Evolutionary conservation across 495 filamentous ascomycete species (phyloP), one percentile per base, ranked within the genome.

Genomic region (Terfezia boudieri): DNA sequence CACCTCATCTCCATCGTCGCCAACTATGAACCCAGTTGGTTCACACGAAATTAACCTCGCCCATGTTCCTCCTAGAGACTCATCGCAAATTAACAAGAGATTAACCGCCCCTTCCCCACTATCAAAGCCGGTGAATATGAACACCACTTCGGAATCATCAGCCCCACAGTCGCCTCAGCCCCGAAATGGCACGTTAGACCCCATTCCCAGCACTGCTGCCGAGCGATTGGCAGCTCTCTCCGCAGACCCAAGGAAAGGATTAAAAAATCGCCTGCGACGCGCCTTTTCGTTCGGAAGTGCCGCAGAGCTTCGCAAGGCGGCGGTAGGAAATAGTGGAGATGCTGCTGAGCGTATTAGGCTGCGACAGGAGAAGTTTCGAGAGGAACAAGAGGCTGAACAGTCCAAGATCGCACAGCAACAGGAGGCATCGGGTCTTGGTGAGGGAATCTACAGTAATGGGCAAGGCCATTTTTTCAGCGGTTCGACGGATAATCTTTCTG

Each of bases 211-310:
- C 55, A 76, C 83, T 48, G 88, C 87, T 10, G 79, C 83, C 2
- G 77, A 83, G 62, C 84, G 87, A 50, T 73, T 94, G 41, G 76
- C 82, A 9, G 86, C 86, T 9, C 69, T 96, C 37, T 83, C 77
- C 50, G 84, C 89, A 59, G 80, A 80, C 17, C 62, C 61, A 7
- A 64, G 59, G 55, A 65, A 65, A 50, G 85, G 79, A 54, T 89
- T 94, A 69, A 92, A 92, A 55, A 87, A 82, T n/a, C 75, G 89
- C 52, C 70, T 99, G 50, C 75, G 90, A 55, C 77, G 90, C 62
- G 90, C 90, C 3, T 95, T 99, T 66, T 96, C 92, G 0, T 99
- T 99, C 68, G 88, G 90, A 17, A 95, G 92, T 65, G 84, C 89
- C 46, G 85, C 88, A 9, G 92, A 99, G 65, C 75, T 99, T 38